These are phyloP conservation scores for Termitomyces sp. DNA, from an alignment of 1,284 basidiomycete species.

Conservation along the genomic window DNA sequence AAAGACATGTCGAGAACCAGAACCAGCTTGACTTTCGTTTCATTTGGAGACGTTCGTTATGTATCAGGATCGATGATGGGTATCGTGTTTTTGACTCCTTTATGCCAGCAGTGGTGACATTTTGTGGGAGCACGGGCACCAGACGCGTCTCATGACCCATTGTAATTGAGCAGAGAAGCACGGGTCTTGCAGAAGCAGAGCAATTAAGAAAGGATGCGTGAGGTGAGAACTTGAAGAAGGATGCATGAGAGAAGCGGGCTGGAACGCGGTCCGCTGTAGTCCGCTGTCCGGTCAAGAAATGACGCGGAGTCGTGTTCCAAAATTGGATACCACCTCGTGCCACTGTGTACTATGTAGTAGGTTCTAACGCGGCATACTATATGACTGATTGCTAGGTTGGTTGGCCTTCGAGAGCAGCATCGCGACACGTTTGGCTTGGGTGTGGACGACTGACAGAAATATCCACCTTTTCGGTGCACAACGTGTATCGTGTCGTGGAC, in stretches of 20 bases:
- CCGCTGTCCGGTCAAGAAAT: too few relatives aligned
- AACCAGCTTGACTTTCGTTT: slow-evolving; percentile 2
- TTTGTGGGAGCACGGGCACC: background rate
- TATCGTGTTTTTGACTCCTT: background rate
- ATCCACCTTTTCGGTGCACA: too few relatives aligned
- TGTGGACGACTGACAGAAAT: too few relatives aligned
- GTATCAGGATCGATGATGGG: background rate
- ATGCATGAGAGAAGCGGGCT: background rate
- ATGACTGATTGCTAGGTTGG: too few relatives aligned
- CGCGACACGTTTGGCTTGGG: too few relatives aligned
- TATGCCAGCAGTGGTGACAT: background rate
- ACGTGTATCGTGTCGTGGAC: too few relatives aligned
- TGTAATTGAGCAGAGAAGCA: background rate
- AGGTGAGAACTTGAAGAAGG: background rate
- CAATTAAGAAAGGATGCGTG: background rate
- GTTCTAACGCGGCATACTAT: too few relatives aligned
- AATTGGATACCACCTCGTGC: too few relatives aligned
- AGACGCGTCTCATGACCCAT: slow-evolving; percentile 7
- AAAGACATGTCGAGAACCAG: slow-evolving; percentile 4
- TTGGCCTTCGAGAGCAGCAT: too few relatives aligned
- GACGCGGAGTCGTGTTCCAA: too few relatives aligned
- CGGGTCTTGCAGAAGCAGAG: background rate
- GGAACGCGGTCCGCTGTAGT: slow-evolving; percentile 1
- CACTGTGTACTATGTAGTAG: too few relatives aligned
- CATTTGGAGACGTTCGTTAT: background rate